Evolutionary conservation across 2,329 filamentous ascomycete genomes (phyloP).

Genomic region (Pyrenochaeta sp.): DNA sequence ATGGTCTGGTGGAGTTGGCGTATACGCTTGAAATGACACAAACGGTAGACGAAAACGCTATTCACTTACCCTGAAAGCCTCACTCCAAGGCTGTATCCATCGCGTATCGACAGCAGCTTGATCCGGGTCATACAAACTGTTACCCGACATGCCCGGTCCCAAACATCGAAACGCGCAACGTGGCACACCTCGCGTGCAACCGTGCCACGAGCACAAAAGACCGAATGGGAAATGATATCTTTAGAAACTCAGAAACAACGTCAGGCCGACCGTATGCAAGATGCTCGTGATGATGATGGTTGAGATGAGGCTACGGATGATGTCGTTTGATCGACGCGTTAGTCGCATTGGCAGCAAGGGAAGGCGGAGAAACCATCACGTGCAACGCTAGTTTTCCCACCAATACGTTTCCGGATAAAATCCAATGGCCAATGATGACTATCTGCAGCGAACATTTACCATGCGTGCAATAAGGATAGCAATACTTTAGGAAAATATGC

Average conservation of each 20-base stretch:
- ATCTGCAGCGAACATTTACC: slow-evolving; percentile 6
- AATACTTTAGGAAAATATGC: slow-evolving; percentile 4
- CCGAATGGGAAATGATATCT: slow-evolving; percentile 8
- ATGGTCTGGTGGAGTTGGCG: neutral
- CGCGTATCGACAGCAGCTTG: slow-evolving; percentile 34
- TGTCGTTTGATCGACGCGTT: slow-evolving; percentile 9
- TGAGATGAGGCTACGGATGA: slow-evolving; percentile 14
- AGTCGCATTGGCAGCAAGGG: neutral
- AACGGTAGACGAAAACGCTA: neutral
- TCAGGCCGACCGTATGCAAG: slow-evolving; percentile 1
- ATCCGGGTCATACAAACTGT: slow-evolving; percentile 41
- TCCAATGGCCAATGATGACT: slow-evolving; percentile 10
- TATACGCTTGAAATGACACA: neutral
- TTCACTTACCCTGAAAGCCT: slow-evolving; percentile 42
- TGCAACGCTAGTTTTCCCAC: slow-evolving; percentile 22
- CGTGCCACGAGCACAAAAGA: slow-evolving; percentile 1
- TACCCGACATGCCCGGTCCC: slow-evolving; percentile 34
- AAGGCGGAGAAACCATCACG: slow-evolving; percentile 19
- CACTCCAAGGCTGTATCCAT: slow-evolving; percentile 42
- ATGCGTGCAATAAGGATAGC: slow-evolving; percentile 6
- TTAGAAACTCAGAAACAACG: slow-evolving; percentile 7
- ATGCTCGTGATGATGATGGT: slow-evolving; percentile 10
- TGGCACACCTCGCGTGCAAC: slow-evolving; percentile 16
- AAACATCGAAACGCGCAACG: slow-evolving; percentile 16
- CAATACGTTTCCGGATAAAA: slow-evolving; percentile 25